Evolutionary conservation across 2,329 filamentous ascomycete genomes (phyloP).

Genomic region (Fusarium sp.): DNA sequence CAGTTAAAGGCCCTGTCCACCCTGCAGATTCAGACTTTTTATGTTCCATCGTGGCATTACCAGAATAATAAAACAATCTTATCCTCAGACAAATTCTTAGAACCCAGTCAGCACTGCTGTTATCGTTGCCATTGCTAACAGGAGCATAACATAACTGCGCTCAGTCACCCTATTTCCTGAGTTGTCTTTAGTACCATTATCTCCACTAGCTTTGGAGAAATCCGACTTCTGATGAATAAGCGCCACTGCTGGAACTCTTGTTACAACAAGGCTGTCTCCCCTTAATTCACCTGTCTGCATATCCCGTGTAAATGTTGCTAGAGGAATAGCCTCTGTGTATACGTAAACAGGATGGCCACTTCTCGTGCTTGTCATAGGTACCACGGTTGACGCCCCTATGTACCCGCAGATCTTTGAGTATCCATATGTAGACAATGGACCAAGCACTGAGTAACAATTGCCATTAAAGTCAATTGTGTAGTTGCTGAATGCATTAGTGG

Average conservation of each 20-base stretch:
- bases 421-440: constrained; percentile 7
- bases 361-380: neutral
- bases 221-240: constrained; percentile 16
- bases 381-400: fast-evolving
- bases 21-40: too few species aligned
- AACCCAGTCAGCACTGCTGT: too few species aligned
- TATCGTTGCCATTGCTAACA: neutral
- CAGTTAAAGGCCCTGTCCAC: too few species aligned
- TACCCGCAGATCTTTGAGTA: constrained; percentile 11
- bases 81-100: too few species aligned
- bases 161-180: neutral
- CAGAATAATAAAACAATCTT: too few species aligned
- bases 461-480: constrained; percentile 26
- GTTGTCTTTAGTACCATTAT: neutral
- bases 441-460: constrained; percentile 33
- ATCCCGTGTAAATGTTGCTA: neutral
- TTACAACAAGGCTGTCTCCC: neutral
- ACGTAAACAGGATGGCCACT: fast-evolving
- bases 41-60: too few species aligned
- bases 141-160: neutral
- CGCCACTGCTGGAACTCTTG: constrained; percentile 18
- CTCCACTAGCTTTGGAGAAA: neutral
- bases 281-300: neutral
- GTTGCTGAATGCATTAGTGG: constrained; percentile 18
- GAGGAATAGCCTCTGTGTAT: neutral